Percentiles rank a stretch among this genome's conserved stretches.
Evolutionary conservation across 1,284 basidiomycete genomes (phyloP).

Genomic region (Sphagnurus paluster): DNA sequence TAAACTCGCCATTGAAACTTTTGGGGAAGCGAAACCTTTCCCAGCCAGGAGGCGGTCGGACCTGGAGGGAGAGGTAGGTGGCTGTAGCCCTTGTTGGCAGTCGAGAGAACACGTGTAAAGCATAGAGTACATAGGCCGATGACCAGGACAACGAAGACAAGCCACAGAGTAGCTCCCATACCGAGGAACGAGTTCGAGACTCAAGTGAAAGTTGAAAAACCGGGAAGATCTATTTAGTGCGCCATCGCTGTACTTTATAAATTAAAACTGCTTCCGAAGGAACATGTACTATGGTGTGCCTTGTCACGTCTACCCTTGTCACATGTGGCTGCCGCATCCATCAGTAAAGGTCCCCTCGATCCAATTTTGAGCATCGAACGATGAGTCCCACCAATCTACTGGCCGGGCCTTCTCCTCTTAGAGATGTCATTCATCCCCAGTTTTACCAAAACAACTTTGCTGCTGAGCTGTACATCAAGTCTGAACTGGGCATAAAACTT

Average conservation of each 20-base stretch:
- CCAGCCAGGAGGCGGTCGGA: slow-evolving; percentile 38
- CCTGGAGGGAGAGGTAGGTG: slow-evolving; percentile 41
- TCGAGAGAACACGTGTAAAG: not conserved
- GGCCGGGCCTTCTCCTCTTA: slow-evolving; percentile 61
- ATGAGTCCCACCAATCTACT: slow-evolving; percentile 55
- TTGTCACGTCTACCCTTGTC: not conserved
- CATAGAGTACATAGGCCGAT: not conserved
- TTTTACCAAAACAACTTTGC: slow-evolving; percentile 93
- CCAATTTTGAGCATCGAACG: not conserved
- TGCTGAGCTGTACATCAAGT: slow-evolving; percentile 84
- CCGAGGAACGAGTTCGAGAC: slow-evolving; percentile 1
- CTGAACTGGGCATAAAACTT: slow-evolving; percentile 83
- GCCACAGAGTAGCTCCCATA: not conserved
- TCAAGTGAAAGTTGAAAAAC: not conserved
- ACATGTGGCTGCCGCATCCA: not conserved
- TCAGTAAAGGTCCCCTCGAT: not conserved
- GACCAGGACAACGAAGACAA: not conserved
- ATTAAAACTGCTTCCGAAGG: slow-evolving; percentile 1
- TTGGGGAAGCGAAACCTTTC: slow-evolving; percentile 35
- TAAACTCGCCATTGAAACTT: slow-evolving; percentile 49
- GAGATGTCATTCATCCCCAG: slow-evolving; percentile 82
- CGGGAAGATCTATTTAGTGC: slow-evolving; percentile 1
- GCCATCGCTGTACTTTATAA: no score
- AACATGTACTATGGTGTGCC: no score
- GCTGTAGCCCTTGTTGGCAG: not conserved